These are phyloP conservation scores for Globisporangium ultimum DNA, from an alignment of 352 stramenopile genomes.

Conservation along the genomic window DNA sequence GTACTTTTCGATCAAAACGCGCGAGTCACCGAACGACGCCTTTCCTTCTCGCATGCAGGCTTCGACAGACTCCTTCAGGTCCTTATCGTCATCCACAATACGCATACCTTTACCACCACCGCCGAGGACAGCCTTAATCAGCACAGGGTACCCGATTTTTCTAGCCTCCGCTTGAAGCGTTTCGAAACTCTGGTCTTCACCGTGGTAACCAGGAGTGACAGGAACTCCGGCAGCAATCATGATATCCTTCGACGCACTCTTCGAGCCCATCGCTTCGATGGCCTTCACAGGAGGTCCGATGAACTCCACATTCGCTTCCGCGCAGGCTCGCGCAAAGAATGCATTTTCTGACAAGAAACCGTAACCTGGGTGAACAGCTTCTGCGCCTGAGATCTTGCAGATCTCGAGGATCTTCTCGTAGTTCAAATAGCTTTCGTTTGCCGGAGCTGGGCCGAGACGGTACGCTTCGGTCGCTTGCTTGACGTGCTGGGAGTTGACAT, in stretches of 20 bases:
- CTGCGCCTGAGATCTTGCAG: conserved; percentile 50
- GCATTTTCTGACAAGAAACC: conserved; percentile 91
- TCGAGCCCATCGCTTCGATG: conserved; percentile 91
- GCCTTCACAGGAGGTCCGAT: conserved; percentile 85
- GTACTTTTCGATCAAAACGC: conserved; percentile 92
- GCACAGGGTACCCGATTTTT: conserved; percentile 90
- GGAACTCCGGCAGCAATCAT: conserved; percentile 86
- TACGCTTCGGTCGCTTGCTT: conserved; percentile 73
- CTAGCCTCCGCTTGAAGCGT: conserved; percentile 70
- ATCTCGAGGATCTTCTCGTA: conserved; percentile 75
- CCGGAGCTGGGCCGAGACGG: conserved; percentile 57
- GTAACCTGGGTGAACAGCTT: conserved; percentile 89
- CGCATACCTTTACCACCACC: conserved; percentile 92
- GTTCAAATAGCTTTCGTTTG: conserved; percentile 78
- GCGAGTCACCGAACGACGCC: conserved; percentile 87
- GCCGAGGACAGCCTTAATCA: conserved; percentile 91
- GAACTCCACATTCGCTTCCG: conserved; percentile 82
- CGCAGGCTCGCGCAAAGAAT: conserved; percentile 63
- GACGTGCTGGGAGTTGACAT: conserved; percentile 76
- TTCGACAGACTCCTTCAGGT: conserved; percentile 80
- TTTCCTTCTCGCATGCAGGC: conserved; percentile 84
- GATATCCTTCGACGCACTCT: conserved; percentile 91
- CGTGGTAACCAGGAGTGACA: conserved; percentile 90
- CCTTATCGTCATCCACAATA: conserved; percentile 80
- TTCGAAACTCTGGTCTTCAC: conserved; percentile 82